These are phyloP conservation scores for Beauveria rudraprayagi DNA, from an alignment of 2,329 filamentous ascomycete species.

Conservation along the genomic window DNA sequence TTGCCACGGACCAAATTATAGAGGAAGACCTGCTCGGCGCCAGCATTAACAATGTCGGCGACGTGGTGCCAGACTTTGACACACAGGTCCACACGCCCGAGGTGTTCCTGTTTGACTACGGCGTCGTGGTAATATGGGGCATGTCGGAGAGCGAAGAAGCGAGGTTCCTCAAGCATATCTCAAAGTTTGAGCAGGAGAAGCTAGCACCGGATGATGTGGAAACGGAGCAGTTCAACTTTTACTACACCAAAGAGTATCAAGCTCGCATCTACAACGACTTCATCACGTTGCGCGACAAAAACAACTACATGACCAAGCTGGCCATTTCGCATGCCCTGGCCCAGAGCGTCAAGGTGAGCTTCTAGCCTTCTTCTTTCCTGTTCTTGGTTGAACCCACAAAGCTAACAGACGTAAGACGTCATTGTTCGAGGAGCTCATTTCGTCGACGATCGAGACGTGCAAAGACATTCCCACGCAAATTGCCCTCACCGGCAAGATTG, in stretches of 20 bases:
- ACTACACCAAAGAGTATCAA: constrained; percentile 97
- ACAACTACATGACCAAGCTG: constrained; percentile 96
- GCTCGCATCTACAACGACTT: constrained; percentile 99
- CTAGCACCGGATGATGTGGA: constrained; percentile 82
- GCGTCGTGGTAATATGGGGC: constrained; percentile 96
- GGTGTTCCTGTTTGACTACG: constrained; percentile 94
- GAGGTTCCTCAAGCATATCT: constrained; percentile 84
- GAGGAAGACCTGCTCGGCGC: constrained; percentile 29
- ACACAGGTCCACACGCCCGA: constrained; percentile 86
- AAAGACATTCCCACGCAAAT: constrained; percentile 92
- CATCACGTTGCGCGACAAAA: constrained; percentile 86
- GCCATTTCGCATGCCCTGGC: constrained; percentile 93
- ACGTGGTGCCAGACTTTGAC: constrained; percentile 64
- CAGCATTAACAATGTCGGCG: constrained; percentile 25
- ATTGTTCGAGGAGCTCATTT: constrained; percentile 90
- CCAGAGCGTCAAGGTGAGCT: constrained; percentile 78
- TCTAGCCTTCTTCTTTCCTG: background rate
- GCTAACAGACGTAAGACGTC: constrained; percentile 54
- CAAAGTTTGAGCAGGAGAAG: constrained; percentile 90
- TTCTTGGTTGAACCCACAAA: background rate
- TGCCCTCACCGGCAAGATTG: constrained; percentile 84
- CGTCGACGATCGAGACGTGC: constrained; percentile 85
- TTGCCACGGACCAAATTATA: constrained; percentile 19
- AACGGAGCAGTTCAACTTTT: constrained; percentile 98
- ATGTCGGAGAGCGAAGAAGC: constrained; percentile 89